A percentile compares a stretch with the other conserved stretches of the same genome.
These are phyloP conservation scores for Dactylellina cionopaga DNA, from an alignment of 2,329 filamentous ascomycete genomes.

Conservation along the genomic window DNA sequence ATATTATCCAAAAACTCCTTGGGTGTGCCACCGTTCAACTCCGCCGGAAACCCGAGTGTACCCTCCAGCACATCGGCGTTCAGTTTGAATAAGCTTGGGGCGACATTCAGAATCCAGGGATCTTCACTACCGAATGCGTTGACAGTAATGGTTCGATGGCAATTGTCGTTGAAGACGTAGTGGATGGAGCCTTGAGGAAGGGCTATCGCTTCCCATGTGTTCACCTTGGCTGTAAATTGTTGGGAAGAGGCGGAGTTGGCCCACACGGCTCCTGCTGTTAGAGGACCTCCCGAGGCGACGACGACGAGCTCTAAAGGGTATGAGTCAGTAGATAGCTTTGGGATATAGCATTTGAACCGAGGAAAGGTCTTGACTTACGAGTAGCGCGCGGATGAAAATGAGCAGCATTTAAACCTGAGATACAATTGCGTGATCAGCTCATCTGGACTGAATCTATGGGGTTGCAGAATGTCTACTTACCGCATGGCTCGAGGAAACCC, in stretches of 20 bases:
- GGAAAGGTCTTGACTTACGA: constrained; percentile 4
- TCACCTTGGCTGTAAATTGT: constrained; percentile 23
- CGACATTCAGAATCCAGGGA: constrained; percentile 27
- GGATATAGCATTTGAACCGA: background rate
- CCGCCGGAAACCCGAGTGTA: constrained; percentile 11
- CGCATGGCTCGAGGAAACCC: constrained; percentile 28
- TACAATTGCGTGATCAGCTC: background rate
- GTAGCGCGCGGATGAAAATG: constrained; percentile 33
- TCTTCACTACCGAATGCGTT: constrained; percentile 32
- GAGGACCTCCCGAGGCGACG: constrained; percentile 20
- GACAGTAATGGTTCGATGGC: constrained; percentile 23
- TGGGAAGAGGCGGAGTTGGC: constrained; percentile 11
- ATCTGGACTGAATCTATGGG: background rate
- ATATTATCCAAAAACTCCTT: constrained; percentile 35
- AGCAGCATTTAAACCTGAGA: constrained; percentile 18
- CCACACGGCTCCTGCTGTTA: constrained; percentile 22
- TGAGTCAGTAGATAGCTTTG: background rate
- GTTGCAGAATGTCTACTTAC: background rate
- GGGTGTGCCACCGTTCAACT: constrained; percentile 24
- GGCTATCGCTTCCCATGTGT: constrained; percentile 24
- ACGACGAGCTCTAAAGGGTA: constrained; percentile 18
- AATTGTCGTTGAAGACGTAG: constrained; percentile 33
- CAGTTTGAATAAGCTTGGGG: constrained; percentile 23
- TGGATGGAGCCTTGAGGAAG: constrained; percentile 28
- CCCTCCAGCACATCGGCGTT: constrained; percentile 24